Evolutionary conservation across 176 grass and related monocot species (phyloP).

Genomic region (Panicum miliaceum): DNA sequence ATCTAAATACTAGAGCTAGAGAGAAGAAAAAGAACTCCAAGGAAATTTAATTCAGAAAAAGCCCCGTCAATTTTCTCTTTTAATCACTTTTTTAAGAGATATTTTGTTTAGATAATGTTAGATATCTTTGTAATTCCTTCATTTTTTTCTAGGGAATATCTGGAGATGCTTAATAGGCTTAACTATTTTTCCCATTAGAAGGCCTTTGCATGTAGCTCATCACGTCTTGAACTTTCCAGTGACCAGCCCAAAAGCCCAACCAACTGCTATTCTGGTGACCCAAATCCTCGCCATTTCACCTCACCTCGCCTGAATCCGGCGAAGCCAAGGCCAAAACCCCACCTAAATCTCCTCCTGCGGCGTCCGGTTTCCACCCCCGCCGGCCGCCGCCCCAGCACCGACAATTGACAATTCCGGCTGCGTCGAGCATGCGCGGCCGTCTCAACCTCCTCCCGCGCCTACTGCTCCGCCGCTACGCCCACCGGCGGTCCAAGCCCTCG

Average conservation of each 20-base stretch:
- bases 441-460: constrained; percentile 42
- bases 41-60: too few species aligned
- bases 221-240: not conserved
- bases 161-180: too few species aligned
- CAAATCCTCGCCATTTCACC: not conserved
- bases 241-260: not conserved
- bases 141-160: too few species aligned
- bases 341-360: constrained; percentile 38
- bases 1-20: too few species aligned
- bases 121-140: too few species aligned
- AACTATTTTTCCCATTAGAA: not conserved
- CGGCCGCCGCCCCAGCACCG: not conserved
- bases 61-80: too few species aligned
- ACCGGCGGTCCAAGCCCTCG: constrained; percentile 40
- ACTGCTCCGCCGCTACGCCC: constrained; percentile 37
- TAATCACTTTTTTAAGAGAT: too few species aligned
- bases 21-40: too few species aligned
- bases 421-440: constrained; percentile 45
- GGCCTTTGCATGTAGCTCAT: not conserved
- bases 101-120: too few species aligned
- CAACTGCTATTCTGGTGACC: not conserved
- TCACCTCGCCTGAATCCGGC: constrained; percentile 7
- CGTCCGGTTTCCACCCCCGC: not conserved
- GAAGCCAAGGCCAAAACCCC: constrained; percentile 30
- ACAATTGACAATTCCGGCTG: not conserved